Conservation (phyloP, 1,284 basidiomycete genomes). For the Fomitopsis schrenkii region DNA sequence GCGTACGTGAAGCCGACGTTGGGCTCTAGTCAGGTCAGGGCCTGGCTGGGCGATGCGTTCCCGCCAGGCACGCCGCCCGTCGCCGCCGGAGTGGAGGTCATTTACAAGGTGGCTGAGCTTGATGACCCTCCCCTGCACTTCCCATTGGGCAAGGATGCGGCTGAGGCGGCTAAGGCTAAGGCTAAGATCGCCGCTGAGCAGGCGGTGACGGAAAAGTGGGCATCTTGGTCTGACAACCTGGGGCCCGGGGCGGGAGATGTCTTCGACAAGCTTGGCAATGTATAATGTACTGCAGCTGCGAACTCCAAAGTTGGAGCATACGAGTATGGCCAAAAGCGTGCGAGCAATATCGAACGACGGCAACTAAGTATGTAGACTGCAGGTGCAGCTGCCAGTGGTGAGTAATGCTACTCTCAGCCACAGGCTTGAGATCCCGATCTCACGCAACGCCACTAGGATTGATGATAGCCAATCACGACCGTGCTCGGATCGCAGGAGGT, state of each 20-base stretch:
- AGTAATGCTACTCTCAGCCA: too few relatives aligned
- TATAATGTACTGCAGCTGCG: too few relatives aligned
- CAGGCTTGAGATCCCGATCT: too few relatives aligned
- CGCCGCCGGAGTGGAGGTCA: not conserved
- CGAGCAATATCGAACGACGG: too few relatives aligned
- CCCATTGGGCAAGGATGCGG: constrained; percentile 8
- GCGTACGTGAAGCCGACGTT: not conserved
- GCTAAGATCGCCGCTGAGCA: constrained; percentile 1
- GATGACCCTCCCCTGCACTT: constrained; percentile 9
- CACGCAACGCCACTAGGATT: too few relatives aligned
- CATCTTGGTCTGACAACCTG: constrained; percentile 11
- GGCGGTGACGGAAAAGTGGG: constrained; percentile 3
- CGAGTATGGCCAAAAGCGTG: too few relatives aligned
- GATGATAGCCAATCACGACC: too few relatives aligned
- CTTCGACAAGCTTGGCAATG: not conserved
- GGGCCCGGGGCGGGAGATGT: not conserved
- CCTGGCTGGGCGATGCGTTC: not conserved
- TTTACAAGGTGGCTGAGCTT: constrained; percentile 3
- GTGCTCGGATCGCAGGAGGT: not conserved
- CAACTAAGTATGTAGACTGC: too few relatives aligned
- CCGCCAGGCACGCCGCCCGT: not conserved
- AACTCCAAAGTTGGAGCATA: too few relatives aligned
- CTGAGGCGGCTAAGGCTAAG: not conserved
- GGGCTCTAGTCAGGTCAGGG: not conserved
- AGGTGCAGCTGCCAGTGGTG: too few relatives aligned